Evolutionary conservation across 352 stramenopile species (phyloP), one percentile per base, ranked within the genome.

Genomic region (Globisporangium perplexum): DNA sequence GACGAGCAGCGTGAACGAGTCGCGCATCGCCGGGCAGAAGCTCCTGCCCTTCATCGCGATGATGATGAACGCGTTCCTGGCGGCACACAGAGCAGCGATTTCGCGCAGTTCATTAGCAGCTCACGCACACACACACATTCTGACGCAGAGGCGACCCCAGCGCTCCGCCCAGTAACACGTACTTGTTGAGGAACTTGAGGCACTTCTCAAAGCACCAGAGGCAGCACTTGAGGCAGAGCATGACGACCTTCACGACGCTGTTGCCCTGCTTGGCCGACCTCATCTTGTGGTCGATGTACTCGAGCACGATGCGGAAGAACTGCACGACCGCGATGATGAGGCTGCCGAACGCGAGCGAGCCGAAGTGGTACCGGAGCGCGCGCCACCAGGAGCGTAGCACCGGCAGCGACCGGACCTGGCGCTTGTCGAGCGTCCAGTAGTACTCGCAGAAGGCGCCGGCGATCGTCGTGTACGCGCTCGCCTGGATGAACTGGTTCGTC

Each of bases 1-100:
- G 38, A 98, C 71, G 30, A 99, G 91, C 36, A 99, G 75, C 55
- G 94, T 93, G 69, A 99, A 99, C 41, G 94, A 94, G 64, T 96
- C 82, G 44, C 95, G 96, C 60, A 96, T 93, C 30, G 88, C 84
- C 35, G 77, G 86, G 62, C 84, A 95, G 63, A 96, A 96, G 60
- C 72, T 81, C 30, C 53, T 59, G 41, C 89, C 88, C 66, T 90
- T 95, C 75, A 97, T 95, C 17, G 86, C 86, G 28, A 91, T 76
- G 17, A 95, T 68, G 60, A 97, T 95, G 60, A 90, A 97, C 23
- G 87, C 83, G 54, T 95, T 93, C 41, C 62, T 73, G 23, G n/a
- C 20, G 36, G n/a, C n/a, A n/a, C n/a, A 42, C 17, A 42, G 14
- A 42, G 36, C 28, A 7, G 28, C 28, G 28, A 31, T 3, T 31